A percentile compares a stretch with the other conserved stretches of the same genome.
Evolutionary conservation across 768 basidiomycete species (phyloP).

Genomic region (Lactarius sanguifluus): DNA sequence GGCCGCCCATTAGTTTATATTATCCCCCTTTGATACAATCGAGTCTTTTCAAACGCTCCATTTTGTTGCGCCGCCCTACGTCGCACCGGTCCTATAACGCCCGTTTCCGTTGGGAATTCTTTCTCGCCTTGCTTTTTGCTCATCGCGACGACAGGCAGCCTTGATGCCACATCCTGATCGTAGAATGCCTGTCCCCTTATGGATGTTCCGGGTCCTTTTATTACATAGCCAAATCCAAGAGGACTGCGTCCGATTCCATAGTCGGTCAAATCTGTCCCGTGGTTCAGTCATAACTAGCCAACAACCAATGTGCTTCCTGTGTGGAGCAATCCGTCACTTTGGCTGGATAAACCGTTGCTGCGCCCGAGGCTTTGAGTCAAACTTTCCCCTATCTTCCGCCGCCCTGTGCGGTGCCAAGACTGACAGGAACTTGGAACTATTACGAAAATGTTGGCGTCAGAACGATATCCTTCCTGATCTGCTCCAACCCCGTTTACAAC

Average conservation of each 20-base stretch:
- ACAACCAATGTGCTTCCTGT: slow-evolving; percentile 14
- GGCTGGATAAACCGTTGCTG: slow-evolving; percentile 12
- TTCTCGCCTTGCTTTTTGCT: slow-evolving; percentile 5
- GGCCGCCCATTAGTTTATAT: slow-evolving; percentile 26
- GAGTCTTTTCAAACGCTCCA: slow-evolving; percentile 14
- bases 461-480: slow-evolving; percentile 1
- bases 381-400: slow-evolving; percentile 12
- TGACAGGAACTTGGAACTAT: slow-evolving; percentile 12
- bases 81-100: slow-evolving; percentile 7
- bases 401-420: slow-evolving; percentile 2
- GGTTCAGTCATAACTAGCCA: slow-evolving; percentile 10
- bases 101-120: slow-evolving; percentile 6
- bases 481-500: slow-evolving; percentile 13
- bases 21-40: slow-evolving; percentile 21
- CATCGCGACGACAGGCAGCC: slow-evolving; percentile 16
- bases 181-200: slow-evolving; percentile 14
- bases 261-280: slow-evolving; percentile 10
- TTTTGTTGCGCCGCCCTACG: slow-evolving; percentile 16
- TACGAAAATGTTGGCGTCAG: slow-evolving; percentile 13
- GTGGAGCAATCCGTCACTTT: slow-evolving; percentile 3
- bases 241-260: slow-evolving; percentile 1
- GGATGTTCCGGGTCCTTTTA: slow-evolving; percentile 5
- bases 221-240: background rate
- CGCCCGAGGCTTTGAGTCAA: slow-evolving; percentile 17
- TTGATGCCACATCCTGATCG: slow-evolving; percentile 14